Conservation (phyloP, 2,329 filamentous ascomycete genomes). For the Hypomyces perniciosus region DNA sequence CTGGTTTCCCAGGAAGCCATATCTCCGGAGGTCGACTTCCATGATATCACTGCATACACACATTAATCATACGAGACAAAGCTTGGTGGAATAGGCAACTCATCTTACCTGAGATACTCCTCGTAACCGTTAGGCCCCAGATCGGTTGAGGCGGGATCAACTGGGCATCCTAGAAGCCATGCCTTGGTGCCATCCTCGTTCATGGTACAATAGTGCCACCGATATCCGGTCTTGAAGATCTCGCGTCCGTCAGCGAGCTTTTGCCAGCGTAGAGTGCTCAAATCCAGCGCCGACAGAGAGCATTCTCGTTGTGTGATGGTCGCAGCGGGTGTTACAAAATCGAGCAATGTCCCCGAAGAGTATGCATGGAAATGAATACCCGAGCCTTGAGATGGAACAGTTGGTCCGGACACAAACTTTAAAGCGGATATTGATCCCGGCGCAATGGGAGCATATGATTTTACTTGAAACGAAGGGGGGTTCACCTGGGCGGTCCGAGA, state of each 20-base stretch:
- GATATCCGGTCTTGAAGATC: conserved; percentile 84
- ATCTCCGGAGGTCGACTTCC: conserved; percentile 85
- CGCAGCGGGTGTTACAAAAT: conserved; percentile 88
- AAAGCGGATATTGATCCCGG: conserved; percentile 85
- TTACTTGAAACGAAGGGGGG: conserved; percentile 59
- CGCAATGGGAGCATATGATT: conserved; percentile 73
- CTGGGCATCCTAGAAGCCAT: conserved; percentile 90
- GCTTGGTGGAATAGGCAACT: neutral
- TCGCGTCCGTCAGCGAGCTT: conserved; percentile 91
- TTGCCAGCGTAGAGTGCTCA: conserved; percentile 86
- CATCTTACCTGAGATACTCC: conserved; percentile 66
- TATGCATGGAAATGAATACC: conserved; percentile 95
- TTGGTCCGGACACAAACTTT: conserved; percentile 75
- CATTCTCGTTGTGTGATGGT: conserved; percentile 84
- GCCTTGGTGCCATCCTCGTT: conserved; percentile 93
- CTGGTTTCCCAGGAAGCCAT: conserved; percentile 82
- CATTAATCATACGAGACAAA: neutral
- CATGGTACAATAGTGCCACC: conserved; percentile 97
- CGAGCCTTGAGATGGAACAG: conserved; percentile 80
- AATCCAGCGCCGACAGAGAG: conserved; percentile 80
- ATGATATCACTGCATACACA: conserved; percentile 64
- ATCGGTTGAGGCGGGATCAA: conserved; percentile 61
- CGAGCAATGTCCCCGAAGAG: conserved; percentile 84
- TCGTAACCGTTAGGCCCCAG: conserved; percentile 67
- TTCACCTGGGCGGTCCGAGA: conserved; percentile 62